Evolutionary conservation across 1,139 yeast genomes (phyloP), one percentile per base, ranked within the genome.

Genomic region (Hemisphaericaspora xylanilytica): DNA sequence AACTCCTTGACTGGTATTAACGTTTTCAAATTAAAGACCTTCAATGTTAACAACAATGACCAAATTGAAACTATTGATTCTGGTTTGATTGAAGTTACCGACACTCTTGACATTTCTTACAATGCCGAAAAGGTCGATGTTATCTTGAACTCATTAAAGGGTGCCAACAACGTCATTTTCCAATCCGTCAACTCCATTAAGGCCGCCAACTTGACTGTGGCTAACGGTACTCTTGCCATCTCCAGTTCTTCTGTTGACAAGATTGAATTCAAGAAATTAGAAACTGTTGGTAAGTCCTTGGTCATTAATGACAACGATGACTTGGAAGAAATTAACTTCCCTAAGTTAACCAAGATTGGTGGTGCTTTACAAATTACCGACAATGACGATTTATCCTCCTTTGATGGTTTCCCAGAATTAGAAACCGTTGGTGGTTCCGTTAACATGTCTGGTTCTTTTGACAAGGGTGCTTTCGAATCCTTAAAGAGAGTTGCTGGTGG

Each of bases 331-430:
- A 56, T 86, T 45, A 80, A 83, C 50, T 85, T 89, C 77, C 74
- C 87, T 43, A 61, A 73, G 58, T 80, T 92, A 67, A 71, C 80
- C 47, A 50, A 77, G 35, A 72, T 92, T 58, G 87, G 87, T 60
- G 97, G 97, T 77, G 94, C 89, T 65, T 84, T 92, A 65, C 82
- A 78, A 60, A 73, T 92, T 59, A 79, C 85, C 50, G 88, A 88
- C 81, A 92, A 92, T 81, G 71, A 85, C 49, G 65, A 75, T 47
- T 80, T 90, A 63, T 64, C 61, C 41, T 58, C 75, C 44, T 73
- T 92, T 61, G 71, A 73, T 43, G 90, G 90, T 57, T 87, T 92
- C 80, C 80, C 82, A 53, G 63, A 75, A 54, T 77, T 92, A 59
- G 65, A 73, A 61, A 65, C 84, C 46, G 79, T 92, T 56, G 87